Evolutionary conservation across 176 grass and related monocot genomes (phyloP), one percentile per base, ranked within the genome.

Genomic region (Secale cereale): DNA sequence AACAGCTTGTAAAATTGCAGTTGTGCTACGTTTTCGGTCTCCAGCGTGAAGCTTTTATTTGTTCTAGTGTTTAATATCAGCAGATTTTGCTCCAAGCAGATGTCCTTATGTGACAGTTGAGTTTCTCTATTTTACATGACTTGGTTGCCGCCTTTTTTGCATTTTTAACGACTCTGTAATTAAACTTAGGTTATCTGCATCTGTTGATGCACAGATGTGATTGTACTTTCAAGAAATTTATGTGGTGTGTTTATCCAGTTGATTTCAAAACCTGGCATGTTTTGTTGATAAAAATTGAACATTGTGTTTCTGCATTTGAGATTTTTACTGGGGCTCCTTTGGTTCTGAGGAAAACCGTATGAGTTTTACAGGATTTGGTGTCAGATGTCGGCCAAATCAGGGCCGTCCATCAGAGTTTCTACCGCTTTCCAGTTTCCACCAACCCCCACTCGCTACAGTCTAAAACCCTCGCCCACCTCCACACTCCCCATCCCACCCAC

Each of bases 391-490:
- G 30, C 2, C 27, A 4, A 74, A 75, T 86, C 78, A 4, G 52
- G 74, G 14, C 84, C 59, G 80, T 86, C 75, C 43, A 28, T 78
- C 72, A 14, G 2, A 76, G 27, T 17, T 50, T 75, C 72, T 75
- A 63, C 19, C 36, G 43, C 37, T 56, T 41, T 35, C 84, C 88
- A 86, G 48, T 52, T 32, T 28, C 79, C 88, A 86, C 80, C 81
- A 68, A 68, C 76, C 65, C 74, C 70, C 63, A 52, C 62, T 43
- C 6, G 79, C 72, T 75, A 30, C 72, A 22, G 43, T 0, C 66
- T 81, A 70, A 80, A 88, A 82, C 82, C 60, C 75, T 86, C 37
- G 12, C 19, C 62, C 19, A 14, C 33, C 26, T 23, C 68, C 33
- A 80, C 78, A 26, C 46, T 67, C 65, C 35, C 15, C 59, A 46